Percentiles rank a stretch among this genome's conserved stretches.
Conservation (phyloP, 2,329 filamentous ascomycete species). For the Fusarium brachygibbosum region DNA sequence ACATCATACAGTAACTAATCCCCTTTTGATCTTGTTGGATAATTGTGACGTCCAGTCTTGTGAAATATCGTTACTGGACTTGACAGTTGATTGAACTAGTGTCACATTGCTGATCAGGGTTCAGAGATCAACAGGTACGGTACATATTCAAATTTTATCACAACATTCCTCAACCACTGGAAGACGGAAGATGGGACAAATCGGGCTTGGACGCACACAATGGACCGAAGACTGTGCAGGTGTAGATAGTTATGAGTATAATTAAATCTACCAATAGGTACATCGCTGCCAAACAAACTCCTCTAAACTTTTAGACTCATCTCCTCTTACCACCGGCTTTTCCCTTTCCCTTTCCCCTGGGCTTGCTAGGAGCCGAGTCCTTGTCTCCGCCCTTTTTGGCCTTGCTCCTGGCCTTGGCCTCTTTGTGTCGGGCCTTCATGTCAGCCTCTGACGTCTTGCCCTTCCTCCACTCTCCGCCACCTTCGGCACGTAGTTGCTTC, state of each 20-base stretch:
- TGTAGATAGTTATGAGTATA: conserved; percentile 25
- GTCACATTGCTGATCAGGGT: conserved; percentile 9
- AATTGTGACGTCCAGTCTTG: background rate
- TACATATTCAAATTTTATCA: background rate
- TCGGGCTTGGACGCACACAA: background rate
- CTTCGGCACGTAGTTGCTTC: conserved; percentile 69
- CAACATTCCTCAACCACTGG: conserved; percentile 4
- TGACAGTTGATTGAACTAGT: background rate
- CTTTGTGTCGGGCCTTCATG: conserved; percentile 49
- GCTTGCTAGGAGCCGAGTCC: conserved; percentile 36
- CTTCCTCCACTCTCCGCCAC: conserved; percentile 77
- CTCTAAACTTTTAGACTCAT: conserved; percentile 34
- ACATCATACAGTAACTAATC: conserved; percentile 7
- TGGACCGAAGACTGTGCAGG: background rate
- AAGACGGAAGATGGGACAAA: background rate
- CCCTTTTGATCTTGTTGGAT: accelerated
- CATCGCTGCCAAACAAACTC: conserved; percentile 38
- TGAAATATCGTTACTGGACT: too few species aligned
- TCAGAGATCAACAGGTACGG: conserved; percentile 21
- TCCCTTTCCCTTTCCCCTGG: conserved; percentile 39
- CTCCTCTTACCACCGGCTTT: conserved; percentile 43
- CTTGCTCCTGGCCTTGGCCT: conserved; percentile 39
- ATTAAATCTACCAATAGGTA: conserved; percentile 41
- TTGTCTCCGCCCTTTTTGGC: conserved; percentile 39
- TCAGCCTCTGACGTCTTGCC: conserved; percentile 60